Conservation (phyloP, 352 stramenopile genomes). For the Pythium oligandrum region DNA sequence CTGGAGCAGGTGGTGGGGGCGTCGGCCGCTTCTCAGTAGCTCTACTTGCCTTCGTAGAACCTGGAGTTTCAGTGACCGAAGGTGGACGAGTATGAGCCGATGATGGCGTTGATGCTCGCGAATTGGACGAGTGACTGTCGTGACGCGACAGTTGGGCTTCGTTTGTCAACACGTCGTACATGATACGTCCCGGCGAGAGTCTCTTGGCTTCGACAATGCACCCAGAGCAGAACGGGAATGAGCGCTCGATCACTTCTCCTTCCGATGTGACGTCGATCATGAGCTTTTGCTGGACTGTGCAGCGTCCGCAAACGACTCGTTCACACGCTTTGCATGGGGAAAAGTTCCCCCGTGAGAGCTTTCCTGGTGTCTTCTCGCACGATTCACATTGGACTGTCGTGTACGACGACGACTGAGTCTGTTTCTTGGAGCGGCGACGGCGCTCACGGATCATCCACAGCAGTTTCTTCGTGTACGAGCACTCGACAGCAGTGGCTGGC, state of each 20-base stretch:
- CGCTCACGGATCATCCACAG: conserved; percentile 39
- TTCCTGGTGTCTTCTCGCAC: conserved; percentile 23
- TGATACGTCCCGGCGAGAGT: conserved; percentile 39
- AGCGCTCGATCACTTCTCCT: conserved; percentile 24
- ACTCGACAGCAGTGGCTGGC: conserved; percentile 34
- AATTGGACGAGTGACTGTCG: not conserved
- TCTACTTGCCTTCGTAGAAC: no score
- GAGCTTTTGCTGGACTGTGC: conserved; percentile 51
- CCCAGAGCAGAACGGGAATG: conserved; percentile 41
- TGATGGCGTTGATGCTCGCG: not conserved
- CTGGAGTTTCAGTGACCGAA: not conserved
- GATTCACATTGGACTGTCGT: conserved; percentile 15
- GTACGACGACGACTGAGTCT: conserved; percentile 1
- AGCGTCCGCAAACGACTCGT: conserved; percentile 39
- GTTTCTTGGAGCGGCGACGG: conserved; percentile 10
- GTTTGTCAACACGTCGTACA: conserved; percentile 20
- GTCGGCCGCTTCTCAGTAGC: no score
- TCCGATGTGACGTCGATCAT: conserved; percentile 35
- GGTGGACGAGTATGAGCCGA: not conserved
- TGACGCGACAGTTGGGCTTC: not conserved
- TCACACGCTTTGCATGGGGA: conserved; percentile 40
- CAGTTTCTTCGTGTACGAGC: conserved; percentile 54
- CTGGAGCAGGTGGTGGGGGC: not conserved
- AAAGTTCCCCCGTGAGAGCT: conserved; percentile 5
- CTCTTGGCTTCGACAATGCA: conserved; percentile 43